These are phyloP conservation scores for Sporisorium reilianum DNA, from an alignment of 1,284 basidiomycete genomes.

Conservation along the genomic window DNA sequence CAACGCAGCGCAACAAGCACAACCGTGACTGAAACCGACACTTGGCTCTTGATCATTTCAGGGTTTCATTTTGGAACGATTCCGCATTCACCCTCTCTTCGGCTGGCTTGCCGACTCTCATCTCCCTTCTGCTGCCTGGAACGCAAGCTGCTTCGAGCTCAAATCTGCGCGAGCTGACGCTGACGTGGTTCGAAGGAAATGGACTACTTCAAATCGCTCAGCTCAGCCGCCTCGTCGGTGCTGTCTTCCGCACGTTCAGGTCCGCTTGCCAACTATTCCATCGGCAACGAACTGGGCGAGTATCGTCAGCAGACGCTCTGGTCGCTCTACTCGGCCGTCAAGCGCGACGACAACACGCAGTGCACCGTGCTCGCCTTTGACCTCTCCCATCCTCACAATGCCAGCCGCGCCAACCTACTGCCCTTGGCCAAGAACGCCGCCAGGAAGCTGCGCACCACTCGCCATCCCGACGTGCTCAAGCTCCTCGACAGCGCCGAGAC, in stretches of 20 bases:
- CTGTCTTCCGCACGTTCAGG: slow-evolving; percentile 84
- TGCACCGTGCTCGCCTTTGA: slow-evolving; percentile 64
- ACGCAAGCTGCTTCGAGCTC: no score
- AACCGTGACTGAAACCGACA: slow-evolving; percentile 9
- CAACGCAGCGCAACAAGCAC: no score
- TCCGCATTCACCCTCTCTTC: neutral
- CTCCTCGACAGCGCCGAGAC: slow-evolving; percentile 89
- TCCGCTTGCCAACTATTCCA: slow-evolving; percentile 85
- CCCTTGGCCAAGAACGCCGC: slow-evolving; percentile 90
- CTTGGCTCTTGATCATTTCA: neutral
- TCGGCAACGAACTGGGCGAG: slow-evolving; percentile 80
- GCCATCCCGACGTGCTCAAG: slow-evolving; percentile 95
- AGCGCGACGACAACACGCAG: slow-evolving; percentile 80
- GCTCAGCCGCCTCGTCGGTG: slow-evolving; percentile 86
- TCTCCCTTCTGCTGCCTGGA: no score
- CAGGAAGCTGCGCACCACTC: slow-evolving; percentile 87
- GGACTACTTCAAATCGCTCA: slow-evolving; percentile 85
- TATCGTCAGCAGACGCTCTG: slow-evolving; percentile 81
- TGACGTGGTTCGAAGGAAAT: slow-evolving; percentile 71
- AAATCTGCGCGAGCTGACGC: neutral
- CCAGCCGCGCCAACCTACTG: slow-evolving; percentile 45
- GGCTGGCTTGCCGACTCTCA: neutral
- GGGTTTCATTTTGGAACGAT: no score
- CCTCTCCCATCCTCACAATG: slow-evolving; percentile 49
- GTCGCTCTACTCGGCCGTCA: slow-evolving; percentile 87